These are phyloP conservation scores for Mycena leptocephala DNA, from an alignment of 768 basidiomycete species.

Conservation along the genomic window DNA sequence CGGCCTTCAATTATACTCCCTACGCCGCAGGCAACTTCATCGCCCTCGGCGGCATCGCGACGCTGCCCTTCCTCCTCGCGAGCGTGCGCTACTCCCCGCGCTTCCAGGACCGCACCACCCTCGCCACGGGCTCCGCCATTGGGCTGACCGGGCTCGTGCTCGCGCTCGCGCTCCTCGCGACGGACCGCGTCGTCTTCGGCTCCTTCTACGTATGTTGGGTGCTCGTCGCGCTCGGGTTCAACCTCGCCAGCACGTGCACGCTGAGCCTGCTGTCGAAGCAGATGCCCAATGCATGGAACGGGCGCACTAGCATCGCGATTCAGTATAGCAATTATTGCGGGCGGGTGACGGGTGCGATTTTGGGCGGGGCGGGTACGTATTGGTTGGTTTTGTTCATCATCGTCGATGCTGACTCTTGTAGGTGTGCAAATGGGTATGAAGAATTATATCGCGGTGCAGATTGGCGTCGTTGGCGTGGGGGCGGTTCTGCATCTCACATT, in stretches of 20 bases:
- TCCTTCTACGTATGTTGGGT: conserved; percentile 69
- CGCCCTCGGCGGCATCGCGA: conserved; percentile 73
- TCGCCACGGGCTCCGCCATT: conserved; percentile 66
- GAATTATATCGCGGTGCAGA: conserved; percentile 72
- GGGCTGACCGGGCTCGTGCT: conserved; percentile 70
- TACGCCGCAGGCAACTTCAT: conserved; percentile 81
- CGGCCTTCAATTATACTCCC: conserved; percentile 70
- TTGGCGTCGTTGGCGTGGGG: conserved; percentile 74
- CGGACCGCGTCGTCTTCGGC: conserved; percentile 61
- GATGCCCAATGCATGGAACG: conserved; percentile 75
- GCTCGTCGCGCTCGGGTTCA: conserved; percentile 80
- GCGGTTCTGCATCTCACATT: conserved; percentile 67
- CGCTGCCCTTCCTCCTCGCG: conserved; percentile 77
- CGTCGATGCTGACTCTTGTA: neutral
- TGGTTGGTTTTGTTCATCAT: conserved; percentile 40
- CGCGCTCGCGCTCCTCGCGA: conserved; percentile 62
- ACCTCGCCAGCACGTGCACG: conserved; percentile 80
- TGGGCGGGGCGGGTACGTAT: conserved; percentile 73
- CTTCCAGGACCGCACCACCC: conserved; percentile 74
- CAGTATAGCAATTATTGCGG: conserved; percentile 82
- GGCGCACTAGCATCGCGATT: conserved; percentile 69
- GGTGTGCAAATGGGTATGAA: conserved; percentile 70
- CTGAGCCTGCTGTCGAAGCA: conserved; percentile 80
- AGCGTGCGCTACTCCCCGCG: conserved; percentile 73
- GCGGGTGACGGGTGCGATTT: conserved; percentile 76